Evolutionary conservation across 2,329 filamentous ascomycete species (phyloP), one percentile per base, ranked within the genome.

Genomic region (Ramularia endophylla): DNA sequence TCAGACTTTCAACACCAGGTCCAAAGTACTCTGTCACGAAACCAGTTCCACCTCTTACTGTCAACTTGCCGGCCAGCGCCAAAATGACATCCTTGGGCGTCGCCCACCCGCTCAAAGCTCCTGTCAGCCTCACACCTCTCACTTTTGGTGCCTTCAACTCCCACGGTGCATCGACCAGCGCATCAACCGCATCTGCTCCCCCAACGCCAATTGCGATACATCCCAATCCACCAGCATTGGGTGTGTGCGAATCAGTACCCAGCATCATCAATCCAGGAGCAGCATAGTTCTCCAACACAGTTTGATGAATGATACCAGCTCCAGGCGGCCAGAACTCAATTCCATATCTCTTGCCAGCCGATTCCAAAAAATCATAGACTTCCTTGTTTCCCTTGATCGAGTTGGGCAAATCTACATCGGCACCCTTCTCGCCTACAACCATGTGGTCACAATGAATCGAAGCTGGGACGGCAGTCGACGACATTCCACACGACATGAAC

Each of bases 371-470:
- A 66, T 95, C 87, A 62, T 95, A 98, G 1, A 98, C 89, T 72
- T 98, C 92, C 65, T 88, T 88, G 67, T 98, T 98, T 34, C 85
- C 84, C 66, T 83, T 75, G 48, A 98, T 94, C 30, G 88, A 92
- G 22, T 83, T 79, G 19, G 83, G 78, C 48, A 98, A 69, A 68
- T 98, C 92, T 17, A 80, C 77, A 57, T 90, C 83, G 27, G 90
- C 92, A 44, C 92, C 92, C 62, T 82, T 85, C 67, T 94, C 83
- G 42, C 90, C 92, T 20, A 97, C 90, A 68, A 98, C 97, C 81
- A 98, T 83, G 66, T 98, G 92, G 70, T 98, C 92, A 68, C 92
- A 98, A 71, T 98, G 92, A 55, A 97, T 95, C 65, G 89, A 95
- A 36, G 92, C 90, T 8, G 92, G 92, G 36, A 98, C 90, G 8